Base-by-base conservation (phyloP, 2,329 filamentous ascomycete genomes). In the Colletotrichum horii region DNA sequence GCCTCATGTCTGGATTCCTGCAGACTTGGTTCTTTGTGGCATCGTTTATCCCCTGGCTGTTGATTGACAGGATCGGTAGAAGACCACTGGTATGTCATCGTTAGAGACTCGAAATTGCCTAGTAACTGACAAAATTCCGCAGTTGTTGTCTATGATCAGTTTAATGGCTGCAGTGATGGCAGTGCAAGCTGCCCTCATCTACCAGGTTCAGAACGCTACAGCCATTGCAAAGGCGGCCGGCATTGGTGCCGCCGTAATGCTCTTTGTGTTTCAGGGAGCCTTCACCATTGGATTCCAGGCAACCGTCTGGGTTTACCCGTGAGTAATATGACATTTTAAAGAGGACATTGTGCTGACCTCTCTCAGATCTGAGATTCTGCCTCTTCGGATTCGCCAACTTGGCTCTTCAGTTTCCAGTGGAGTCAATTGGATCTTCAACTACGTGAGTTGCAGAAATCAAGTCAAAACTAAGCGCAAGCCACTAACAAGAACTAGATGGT, bases 1-100 rank as follows among this genome's bases (percentile, higher is more conserved):
- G 88, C 5, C 82, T 91, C 38, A 88, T 91, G 80, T 87, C 87
- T n/a, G 88, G 89, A 38, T 87, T 89, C 76, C 82, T 90, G 15
- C 87, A 89, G 79, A 89, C 88, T 0, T 87, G 84, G 83, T 85
- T 84, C 71, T 86, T 86, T 70, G 32, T 83, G 14, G 83, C 83
- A 3, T 85, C 83, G 9, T 84, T 82, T 32, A 86, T 88, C 58
- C 88, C 87, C 1, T 88, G 86, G 84, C 85, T 87, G 77, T 79
- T 88, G 58, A 88, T 89, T 67, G 82, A 87, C 74, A 85, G 85
- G 68, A 83, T 89, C 24, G 88, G 88, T 34, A 84, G 88, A 56
- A 82, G 86, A 11, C 73, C 73, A 12, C 28, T 75, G 64, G 73
- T 73, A 58, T 11, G 48, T n/a, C 4, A 12, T 15, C 16, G 3